Base-by-base conservation (phyloP, 441 rosid genomes). In the Euphorbia celastroides region DNA sequence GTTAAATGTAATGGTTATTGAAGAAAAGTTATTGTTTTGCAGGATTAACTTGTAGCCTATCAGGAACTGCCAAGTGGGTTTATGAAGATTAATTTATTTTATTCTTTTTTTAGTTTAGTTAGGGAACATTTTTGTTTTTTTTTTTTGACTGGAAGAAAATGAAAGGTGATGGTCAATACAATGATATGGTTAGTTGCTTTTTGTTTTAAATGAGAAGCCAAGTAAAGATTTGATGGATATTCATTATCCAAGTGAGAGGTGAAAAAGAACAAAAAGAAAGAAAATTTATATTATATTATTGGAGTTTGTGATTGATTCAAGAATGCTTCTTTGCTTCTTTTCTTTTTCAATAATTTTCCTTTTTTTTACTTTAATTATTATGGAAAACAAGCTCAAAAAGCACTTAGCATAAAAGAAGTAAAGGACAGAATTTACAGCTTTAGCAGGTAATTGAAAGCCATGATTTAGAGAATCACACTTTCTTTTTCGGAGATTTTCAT, bases 71-170 rank as follows among this genome's bases (percentile, higher is more conserved):
- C 76, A 78, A 75, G 82, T 78, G 83, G 86, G 70, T 68, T 72
- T 62, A 72, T 64, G 73, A 62, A 70, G 74, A 77, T 78, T 80
- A 62, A 72, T 79, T 77, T 74, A 66, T 77, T 79, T 63, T 60
- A 86, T 86, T 86, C 79, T 82, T 81, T 85, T 81, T 83, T 55
- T 70, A 20, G 81, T 34, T 34, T 34, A 79, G 55, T 68, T 79
- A 80, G 79, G 79, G 57, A 65, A 70, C 30, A 36, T 60, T 61
- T 70, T 66, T 51, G 42, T 52, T 68, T 63, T 80, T 9, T 68
- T 36, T 72, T 66, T 64, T 75, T 75, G 69, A 61, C 71, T 57
- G 66, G 66, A 62, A 70, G 72, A 74, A 68, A 57, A 62, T 78
- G 78, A 70, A 72, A 61, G 36, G 34, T 57, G 75, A 75, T 71